Base-by-base conservation (phyloP, 495 filamentous ascomycete species). In the Aspergillus carlsbadensis region DNA sequence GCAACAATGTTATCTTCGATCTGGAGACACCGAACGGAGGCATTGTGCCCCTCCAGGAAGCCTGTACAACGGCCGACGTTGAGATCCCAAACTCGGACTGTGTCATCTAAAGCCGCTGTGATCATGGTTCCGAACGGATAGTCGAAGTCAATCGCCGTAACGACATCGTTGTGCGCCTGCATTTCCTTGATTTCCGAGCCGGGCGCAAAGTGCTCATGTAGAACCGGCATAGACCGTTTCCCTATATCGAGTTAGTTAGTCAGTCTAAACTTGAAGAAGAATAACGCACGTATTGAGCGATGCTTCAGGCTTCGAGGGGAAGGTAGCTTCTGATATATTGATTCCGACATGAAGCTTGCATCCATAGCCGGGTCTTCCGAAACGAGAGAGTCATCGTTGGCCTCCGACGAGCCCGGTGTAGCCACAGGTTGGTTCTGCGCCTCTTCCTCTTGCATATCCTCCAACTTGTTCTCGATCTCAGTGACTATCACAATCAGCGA, bases 61-160 rank as follows among this genome's bases (percentile, higher is more conserved):
- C 94, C 94, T 29, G 92, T 87, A 71, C 95, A 98, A 17, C 92
- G 84, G 24, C 95, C 94, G 7, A 88, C 85, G 65, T 90, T 96
- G 55, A 99, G 78, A 70, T 99, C 95, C 93, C 93, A 99, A 29
- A 98, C 94, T 48, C 90, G 82, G n/a, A 99, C 90, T 2, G 91
- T 92, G 72, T 99, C 94, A 65, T 99, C 95, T 65, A 97, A 75
- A 2, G 94, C 91, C 2, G 95, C 87, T n/a, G 91, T 92, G 14
- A 98, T 87, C 86, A 97, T 85, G 8, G 92, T 93, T 8, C 94
- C 94, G 63, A 98, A 98, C 0, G 94, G 94, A 24, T 87, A 89
- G 69, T 99, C 94, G 65, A 98, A 97, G 70, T 98, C 94, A 52
- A 99, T 72, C 18, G 92, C 87, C 0, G 92, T 96, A 57, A 99